phyloP scores from a whole-genome alignment of 2,329 filamentous ascomycete genomes.

The Beauveria rudraprayagi region DNA sequence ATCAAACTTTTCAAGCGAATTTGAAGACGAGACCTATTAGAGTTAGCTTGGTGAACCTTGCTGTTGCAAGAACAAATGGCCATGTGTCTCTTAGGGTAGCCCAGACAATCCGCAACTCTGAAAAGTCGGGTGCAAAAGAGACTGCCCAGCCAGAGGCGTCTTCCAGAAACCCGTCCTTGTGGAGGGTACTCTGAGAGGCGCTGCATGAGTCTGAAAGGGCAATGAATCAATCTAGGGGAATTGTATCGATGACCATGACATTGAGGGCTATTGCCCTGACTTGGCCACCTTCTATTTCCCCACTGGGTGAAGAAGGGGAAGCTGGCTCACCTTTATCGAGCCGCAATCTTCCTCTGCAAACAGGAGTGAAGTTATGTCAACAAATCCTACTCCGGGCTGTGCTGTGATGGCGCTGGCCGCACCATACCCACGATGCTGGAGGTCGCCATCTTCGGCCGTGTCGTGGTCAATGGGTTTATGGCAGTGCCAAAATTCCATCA shows the following conservation, averaged over 20 bases:
- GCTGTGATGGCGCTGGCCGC: constrained; percentile 67
- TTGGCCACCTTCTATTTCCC: constrained; percentile 56
- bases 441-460: constrained; percentile 30
- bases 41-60: constrained; percentile 14
- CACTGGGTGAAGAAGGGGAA: constrained; percentile 13
- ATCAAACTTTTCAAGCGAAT: constrained; percentile 20
- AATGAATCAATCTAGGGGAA: constrained; percentile 48
- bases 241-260: constrained; percentile 62
- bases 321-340: constrained; percentile 28
- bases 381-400: constrained; percentile 59
- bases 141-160: constrained; percentile 22
- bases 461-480: constrained; percentile 72
- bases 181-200: constrained; percentile 29
- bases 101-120: constrained; percentile 39
- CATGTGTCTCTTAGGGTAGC: constrained; percentile 46
- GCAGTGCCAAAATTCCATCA: constrained; percentile 99
- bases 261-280: constrained; percentile 35
- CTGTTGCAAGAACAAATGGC: constrained; percentile 2
- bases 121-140: constrained; percentile 39
- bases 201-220: constrained; percentile 18
- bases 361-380: constrained; percentile 73
- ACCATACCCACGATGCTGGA: constrained; percentile 69
- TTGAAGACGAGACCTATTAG: constrained; percentile 31
- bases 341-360: constrained; percentile 59
- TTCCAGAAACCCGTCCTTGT: constrained; percentile 31